Evolutionary conservation across 129 eudicot genomes (phyloP), one percentile per base, ranked within the genome.

Genomic region (Tagetes patula): DNA sequence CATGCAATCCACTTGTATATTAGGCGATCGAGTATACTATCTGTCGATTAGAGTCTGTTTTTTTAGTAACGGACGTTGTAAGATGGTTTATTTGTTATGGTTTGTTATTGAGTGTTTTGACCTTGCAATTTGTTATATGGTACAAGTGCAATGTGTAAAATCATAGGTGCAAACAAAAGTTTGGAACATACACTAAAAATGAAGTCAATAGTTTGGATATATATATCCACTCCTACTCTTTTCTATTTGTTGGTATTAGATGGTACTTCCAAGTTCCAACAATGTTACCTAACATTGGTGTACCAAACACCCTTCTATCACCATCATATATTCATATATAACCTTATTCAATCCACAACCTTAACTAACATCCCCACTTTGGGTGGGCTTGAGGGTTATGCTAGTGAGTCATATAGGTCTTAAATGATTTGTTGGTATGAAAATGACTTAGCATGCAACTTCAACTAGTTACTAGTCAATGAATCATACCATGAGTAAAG

Each of bases 271-370:
- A 61, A 36, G 30, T 12, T 61, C 66, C 67, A 61, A 1, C 27
- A 34, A 34, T 75, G 56, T 52, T 52, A 68, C 76, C 80, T 60
- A 75, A 67, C 43, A 11, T 80, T 78, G 78, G 82, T 78, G 82
- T 65, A 71, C 77, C 82, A 72, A 71, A 72, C 73, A 64, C 52
- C 42, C 53, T 70, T 77, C 66, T 70, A 77, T 69, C 71, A 71
- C 50, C 66, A 63, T 50, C 72, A 42, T 64, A 30, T 55, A 2
- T 6, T 55, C 62, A 55, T 30, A 32, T 55, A 55, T 54, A 42
- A 6, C 48, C 9, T 75, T 67, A 66, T 54, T 66, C 58, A 71
- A 34, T 12, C 12, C 27, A 42, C 66, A 54, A 71, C 50, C 62
- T 78, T 71, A 78, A 55, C 68, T 64, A 71, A 78, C 68, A 13